These are phyloP conservation scores for Chaetoceros muelleri DNA, from an alignment of 108 stramenopile genomes.

Conservation along the genomic window DNA sequence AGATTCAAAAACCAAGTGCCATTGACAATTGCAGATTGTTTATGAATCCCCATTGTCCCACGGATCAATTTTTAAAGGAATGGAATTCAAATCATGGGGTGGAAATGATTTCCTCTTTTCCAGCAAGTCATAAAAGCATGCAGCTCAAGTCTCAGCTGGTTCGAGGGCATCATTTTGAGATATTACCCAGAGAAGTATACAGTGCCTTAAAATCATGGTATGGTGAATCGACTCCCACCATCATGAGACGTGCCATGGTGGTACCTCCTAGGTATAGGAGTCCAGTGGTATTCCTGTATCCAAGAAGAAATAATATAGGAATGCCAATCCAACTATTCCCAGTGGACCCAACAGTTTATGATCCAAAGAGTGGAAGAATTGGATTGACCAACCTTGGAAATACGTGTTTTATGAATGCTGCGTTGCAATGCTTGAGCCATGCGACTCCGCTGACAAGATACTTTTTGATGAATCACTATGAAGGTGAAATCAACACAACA, in stretches of 20 bases:
- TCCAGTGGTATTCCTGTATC: not conserved
- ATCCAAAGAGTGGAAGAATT: slow-evolving; percentile 32
- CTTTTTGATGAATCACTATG: slow-evolving; percentile 66
- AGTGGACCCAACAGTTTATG: not conserved
- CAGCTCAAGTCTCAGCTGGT: slow-evolving; percentile 35
- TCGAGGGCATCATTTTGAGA: slow-evolving; percentile 74
- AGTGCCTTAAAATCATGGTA: slow-evolving; percentile 56
- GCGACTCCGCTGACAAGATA: slow-evolving; percentile 76
- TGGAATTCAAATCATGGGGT: not conserved
- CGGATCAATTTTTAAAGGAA: no score
- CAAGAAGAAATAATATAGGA: not conserved
- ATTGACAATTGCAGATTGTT: slow-evolving; percentile 57
- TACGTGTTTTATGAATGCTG: slow-evolving; percentile 95
- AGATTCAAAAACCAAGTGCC: slow-evolving; percentile 28
- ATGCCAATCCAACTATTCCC: no score
- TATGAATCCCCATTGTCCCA: slow-evolving; percentile 5
- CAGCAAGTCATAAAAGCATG: not conserved
- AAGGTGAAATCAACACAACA: slow-evolving; percentile 42
- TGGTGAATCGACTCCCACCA: slow-evolving; percentile 46
- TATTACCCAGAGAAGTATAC: slow-evolving; percentile 71
- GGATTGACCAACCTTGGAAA: slow-evolving; percentile 93
- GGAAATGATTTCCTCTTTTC: not conserved
- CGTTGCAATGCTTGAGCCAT: slow-evolving; percentile 78
- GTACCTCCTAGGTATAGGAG: not conserved
- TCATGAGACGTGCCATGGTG: slow-evolving; percentile 35